Conservation (phyloP, 352 stramenopile genomes). For the Phytopythium delawarense region DNA sequence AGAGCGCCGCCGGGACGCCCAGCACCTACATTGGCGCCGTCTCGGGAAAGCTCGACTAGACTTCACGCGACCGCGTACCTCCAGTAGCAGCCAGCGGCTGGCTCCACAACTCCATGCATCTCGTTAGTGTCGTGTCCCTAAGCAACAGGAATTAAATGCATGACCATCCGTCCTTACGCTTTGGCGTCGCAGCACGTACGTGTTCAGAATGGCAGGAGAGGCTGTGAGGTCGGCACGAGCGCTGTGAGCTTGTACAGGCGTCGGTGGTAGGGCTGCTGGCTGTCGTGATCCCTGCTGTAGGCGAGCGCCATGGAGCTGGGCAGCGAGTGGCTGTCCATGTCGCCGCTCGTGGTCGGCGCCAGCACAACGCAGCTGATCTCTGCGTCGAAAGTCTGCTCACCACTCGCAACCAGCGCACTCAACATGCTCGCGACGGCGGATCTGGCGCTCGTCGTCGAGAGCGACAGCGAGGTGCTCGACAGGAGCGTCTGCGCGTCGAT, state of each 20-base stretch:
- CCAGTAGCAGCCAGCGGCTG: background rate
- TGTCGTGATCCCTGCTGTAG: background rate
- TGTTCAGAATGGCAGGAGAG: slow-evolving; percentile 18
- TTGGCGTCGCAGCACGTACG: background rate
- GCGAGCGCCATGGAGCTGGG: slow-evolving; percentile 1
- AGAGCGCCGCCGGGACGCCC: slow-evolving; percentile 17
- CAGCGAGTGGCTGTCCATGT: slow-evolving; percentile 10
- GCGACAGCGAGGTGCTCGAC: background rate
- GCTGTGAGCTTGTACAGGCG: background rate
- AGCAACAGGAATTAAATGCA: background rate
- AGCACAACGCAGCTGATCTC: slow-evolving; percentile 19
- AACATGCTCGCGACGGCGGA: slow-evolving; percentile 28
- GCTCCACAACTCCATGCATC: background rate
- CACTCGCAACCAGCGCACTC: slow-evolving; percentile 32
- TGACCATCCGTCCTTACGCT: background rate
- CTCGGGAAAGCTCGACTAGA: slow-evolving; percentile 30
- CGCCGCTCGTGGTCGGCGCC: slow-evolving; percentile 6
- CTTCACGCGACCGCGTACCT: background rate
- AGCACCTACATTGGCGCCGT: slow-evolving; percentile 17
- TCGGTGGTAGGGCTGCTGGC: background rate
- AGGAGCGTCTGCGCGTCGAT: slow-evolving; percentile 41
- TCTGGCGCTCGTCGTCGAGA: slow-evolving; percentile 14
- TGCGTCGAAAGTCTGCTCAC: slow-evolving; percentile 31
- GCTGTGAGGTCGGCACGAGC: slow-evolving; percentile 11
- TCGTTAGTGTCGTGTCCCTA: background rate